Percentiles rank a stretch among this genome's conserved stretches.
Evolutionary conservation across 2,329 filamentous ascomycete species (phyloP).

Genomic region (Aureobasidium subglaciale): DNA sequence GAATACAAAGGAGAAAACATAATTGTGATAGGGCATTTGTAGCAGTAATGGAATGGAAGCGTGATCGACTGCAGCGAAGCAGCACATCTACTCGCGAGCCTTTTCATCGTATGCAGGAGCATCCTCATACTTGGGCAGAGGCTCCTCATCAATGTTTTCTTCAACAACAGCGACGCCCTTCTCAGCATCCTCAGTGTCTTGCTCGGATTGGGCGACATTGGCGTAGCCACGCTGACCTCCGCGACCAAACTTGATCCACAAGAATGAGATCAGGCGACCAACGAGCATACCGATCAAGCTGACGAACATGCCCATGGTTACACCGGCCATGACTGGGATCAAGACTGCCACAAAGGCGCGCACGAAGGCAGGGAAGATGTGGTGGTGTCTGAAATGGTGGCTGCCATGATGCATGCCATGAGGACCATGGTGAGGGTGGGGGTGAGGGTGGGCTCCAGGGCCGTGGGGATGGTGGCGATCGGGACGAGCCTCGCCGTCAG

Average conservation of each 20-base stretch:
- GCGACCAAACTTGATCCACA: constrained; percentile 51
- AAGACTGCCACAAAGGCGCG: constrained; percentile 57
- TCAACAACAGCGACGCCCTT: constrained; percentile 13
- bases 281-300: constrained; percentile 62
- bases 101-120: constrained; percentile 29
- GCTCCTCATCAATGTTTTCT: constrained; percentile 19
- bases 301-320: constrained; percentile 60
- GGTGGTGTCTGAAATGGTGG: constrained; percentile 27
- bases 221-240: constrained; percentile 32
- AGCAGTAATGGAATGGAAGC: too few relatives aligned
- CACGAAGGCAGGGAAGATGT: constrained; percentile 35
- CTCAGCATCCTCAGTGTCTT: constrained; percentile 20
- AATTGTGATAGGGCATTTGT: not conserved
- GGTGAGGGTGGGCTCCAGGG: not conserved
- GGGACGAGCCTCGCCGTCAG: constrained; percentile 11
- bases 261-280: constrained; percentile 53
- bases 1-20: not conserved
- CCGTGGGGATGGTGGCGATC: constrained; percentile 19
- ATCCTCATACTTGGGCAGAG: constrained; percentile 28
- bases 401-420: constrained; percentile 18
- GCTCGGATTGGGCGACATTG: constrained; percentile 22
- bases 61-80: not conserved
- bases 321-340: constrained; percentile 61
- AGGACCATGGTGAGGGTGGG: constrained; percentile 11
- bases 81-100: constrained; percentile 11